Base-by-base conservation (phyloP, 2,329 filamentous ascomycete genomes). In the Pestalotiopsis fici region DNA sequence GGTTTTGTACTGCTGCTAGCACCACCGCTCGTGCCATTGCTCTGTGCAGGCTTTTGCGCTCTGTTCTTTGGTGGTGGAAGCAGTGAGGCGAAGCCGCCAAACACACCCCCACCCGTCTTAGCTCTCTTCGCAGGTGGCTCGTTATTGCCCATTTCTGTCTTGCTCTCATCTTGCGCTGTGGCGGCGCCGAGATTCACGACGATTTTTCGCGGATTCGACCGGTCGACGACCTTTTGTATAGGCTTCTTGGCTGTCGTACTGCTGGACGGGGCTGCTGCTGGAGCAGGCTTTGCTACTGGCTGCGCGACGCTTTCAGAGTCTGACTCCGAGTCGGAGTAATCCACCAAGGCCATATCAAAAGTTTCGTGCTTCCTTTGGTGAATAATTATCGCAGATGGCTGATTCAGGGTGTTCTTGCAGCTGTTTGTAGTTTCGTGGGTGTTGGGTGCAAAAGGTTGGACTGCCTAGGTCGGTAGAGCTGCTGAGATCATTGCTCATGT, bases 11-110 rank as follows among this genome's bases (percentile, higher is more conserved):
- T 54, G 73, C 79, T 69, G 67, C 25, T 35, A 11, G 31, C 27
- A 2, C 25, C 35, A 9, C n/a, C n/a, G 23, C 47, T 31, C 6
- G 21, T 31, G 63, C 66, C 70, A 74, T 77, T 71, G 74, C 72
- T 62, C 72, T 77, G 75, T 2, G 77, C 72, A 13, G 79, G 74
- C 63, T 76, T 68, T 71, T 81, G 77, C 64, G 78, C 81, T 18
- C 81, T 75, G 69, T 86, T 85, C 77, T 97, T 98, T 3, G 95
- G 95, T 28, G 95, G 86, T 2, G 95, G 95, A 23, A 98, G 85
- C 72, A 97, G 89, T 2, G 94, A 90, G 77, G 95, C 96, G 83
- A 98, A 96, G 2, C 91, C 92, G 64, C 92, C 87, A 74, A 97
- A 95, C 4, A 87, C 86, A 31, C 90, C 89, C 3, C 86, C 87